phyloP scores from a whole-genome alignment of 2,329 filamentous ascomycete species.

The Cladosporium sp. region DNA sequence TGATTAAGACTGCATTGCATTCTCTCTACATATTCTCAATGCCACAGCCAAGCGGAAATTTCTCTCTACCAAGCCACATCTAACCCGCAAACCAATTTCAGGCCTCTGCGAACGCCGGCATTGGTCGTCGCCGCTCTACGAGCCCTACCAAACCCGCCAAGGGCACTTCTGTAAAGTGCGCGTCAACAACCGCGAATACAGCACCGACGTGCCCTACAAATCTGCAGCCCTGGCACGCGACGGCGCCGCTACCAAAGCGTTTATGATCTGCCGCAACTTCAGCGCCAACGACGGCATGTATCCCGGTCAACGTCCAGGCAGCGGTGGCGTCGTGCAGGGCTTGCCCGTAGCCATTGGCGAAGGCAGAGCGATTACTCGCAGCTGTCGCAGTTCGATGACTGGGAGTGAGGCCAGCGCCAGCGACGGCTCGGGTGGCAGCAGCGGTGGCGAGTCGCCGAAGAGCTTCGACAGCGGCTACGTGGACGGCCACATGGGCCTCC shows the following conservation, averaged over 20 bases:
- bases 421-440: slow-evolving; percentile 43
- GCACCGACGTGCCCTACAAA: slow-evolving; percentile 80
- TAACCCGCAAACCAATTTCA: slow-evolving; percentile 35
- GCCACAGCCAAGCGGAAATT: neutral
- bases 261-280: slow-evolving; percentile 97
- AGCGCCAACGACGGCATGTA: slow-evolving; percentile 94
- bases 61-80: slow-evolving; percentile 1
- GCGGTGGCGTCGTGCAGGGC: slow-evolving; percentile 51
- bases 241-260: slow-evolving; percentile 90
- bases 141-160: slow-evolving; percentile 67
- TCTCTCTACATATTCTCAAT: neutral
- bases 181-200: slow-evolving; percentile 95
- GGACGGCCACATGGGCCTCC: slow-evolving; percentile 30
- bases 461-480: slow-evolving; percentile 42
- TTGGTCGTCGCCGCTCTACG: slow-evolving; percentile 88
- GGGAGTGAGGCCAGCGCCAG: slow-evolving; percentile 25
- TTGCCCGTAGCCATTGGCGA: slow-evolving; percentile 62
- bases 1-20: slow-evolving; percentile 14
- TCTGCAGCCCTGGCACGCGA: slow-evolving; percentile 81
- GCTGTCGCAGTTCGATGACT: slow-evolving; percentile 36
- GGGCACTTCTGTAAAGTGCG: slow-evolving; percentile 88
- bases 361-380: slow-evolving; percentile 37
- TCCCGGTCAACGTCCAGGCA: slow-evolving; percentile 51
- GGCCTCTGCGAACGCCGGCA: slow-evolving; percentile 91
- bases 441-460: slow-evolving; percentile 52